These are phyloP conservation scores for Sanghuangporus sanghuang DNA, from an alignment of 1,284 basidiomycete species.

Conservation along the genomic window DNA sequence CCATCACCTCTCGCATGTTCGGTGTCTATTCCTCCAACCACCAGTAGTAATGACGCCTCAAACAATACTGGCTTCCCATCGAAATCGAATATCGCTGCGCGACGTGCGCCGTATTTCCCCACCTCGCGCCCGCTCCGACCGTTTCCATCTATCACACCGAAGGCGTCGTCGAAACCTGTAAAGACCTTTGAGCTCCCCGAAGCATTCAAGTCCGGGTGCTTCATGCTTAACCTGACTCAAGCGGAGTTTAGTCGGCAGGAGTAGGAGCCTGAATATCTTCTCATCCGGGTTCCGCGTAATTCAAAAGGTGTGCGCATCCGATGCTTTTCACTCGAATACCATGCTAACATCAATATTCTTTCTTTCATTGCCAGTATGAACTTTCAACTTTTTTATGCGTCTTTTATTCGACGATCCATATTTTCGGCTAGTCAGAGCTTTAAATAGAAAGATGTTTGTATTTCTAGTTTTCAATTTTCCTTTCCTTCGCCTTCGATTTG, in stretches of 20 bases:
- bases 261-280: constrained; percentile 28
- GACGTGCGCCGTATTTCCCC: constrained; percentile 50
- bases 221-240: constrained; percentile 73
- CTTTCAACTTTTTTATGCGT: not conserved
- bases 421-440: not conserved
- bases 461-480: not conserved
- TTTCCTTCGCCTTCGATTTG: not conserved
- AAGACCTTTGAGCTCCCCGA: constrained; percentile 75
- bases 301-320: not conserved
- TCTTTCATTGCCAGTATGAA: not conserved
- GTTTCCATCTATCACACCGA: constrained; percentile 55
- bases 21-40: not conserved
- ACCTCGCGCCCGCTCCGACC: constrained; percentile 69
- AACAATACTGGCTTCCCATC: not conserved
- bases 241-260: constrained; percentile 73
- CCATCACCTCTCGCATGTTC: constrained; percentile 15
- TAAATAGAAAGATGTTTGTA: not conserved
- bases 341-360: not conserved
- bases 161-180: constrained; percentile 35
- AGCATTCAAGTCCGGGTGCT: constrained; percentile 55
- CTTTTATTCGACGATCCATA: not conserved
- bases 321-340: not conserved
- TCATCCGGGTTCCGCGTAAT: not conserved
- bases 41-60: constrained; percentile 6
- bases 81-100: constrained; percentile 22